Base-by-base conservation (phyloP, 2,329 filamentous ascomycete species). In the Thielaviopsis musarum region DNA sequence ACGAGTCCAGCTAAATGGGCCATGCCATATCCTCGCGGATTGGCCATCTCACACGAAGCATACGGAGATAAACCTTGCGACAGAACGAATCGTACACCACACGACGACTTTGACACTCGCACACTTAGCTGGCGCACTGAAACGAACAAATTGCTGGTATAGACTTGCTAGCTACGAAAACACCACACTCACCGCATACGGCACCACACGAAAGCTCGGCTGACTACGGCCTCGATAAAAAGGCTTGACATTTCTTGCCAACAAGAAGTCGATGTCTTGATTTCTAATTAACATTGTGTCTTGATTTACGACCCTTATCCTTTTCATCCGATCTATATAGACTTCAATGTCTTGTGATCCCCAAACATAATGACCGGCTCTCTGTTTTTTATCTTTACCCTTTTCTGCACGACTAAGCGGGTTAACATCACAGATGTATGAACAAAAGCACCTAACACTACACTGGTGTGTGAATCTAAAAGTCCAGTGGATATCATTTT, bases 1-100 rank as follows among this genome's bases (percentile, higher is more conserved):
- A 97, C 73, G 93, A 98, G 76, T 82, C 87, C 62, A 82, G 90
- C 74, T 95, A 85, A 84, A 61, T 49, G 54, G 6, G 3, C 5
- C n/a, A n/a, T 19, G 17, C 41, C 17, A 48, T 48, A 19, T 19
- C n/a, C 17, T n/a, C n/a, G 17, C n/a, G 41, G 17, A 48, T 48
- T 48, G 41, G 17, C 15, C 17, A 48, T 19, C 19, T 4, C 5
- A 10, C n/a, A 19, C 41, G 41, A 48, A 48, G n/a, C 41, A 48
- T 48, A 19, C 41, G 41, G n/a, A 48, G 41, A 48, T 3, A n/a
- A 3, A 48, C 17, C 2, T 19, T 48, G 41, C 41, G 41, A 48
- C 3, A 17, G 17, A 48, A 48, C 41, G 17, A 4, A 48, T n/a
- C 41, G 41, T 48, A 48, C 17, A 48, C 41, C 41, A 48, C 41